Conservation (phyloP, 2,329 filamentous ascomycete genomes). For the Zymoseptoria ardabiliae region DNA sequence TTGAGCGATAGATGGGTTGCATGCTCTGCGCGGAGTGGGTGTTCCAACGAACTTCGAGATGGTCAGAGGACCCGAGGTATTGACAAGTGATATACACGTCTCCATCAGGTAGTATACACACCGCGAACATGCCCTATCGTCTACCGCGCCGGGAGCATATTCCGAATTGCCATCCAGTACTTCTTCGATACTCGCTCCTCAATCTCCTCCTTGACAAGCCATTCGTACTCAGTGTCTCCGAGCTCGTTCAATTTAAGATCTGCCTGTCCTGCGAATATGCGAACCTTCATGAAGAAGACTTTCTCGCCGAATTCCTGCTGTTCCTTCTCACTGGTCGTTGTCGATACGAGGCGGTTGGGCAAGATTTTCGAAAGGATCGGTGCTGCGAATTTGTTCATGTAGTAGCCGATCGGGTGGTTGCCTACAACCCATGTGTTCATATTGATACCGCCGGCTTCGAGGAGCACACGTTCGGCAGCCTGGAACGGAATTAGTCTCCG, state of each 20-base stretch:
- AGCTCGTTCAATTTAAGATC: conserved; percentile 65
- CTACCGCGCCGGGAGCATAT: conserved; percentile 75
- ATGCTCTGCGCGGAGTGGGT: not conserved
- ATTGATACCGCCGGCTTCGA: conserved; percentile 73
- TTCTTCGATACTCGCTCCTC: conserved; percentile 52
- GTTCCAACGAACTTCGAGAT: not conserved
- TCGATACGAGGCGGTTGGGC: conserved; percentile 20
- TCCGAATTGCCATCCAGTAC: conserved; percentile 69
- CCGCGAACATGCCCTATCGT: not conserved
- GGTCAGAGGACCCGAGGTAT: not conserved
- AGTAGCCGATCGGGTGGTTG: conserved; percentile 78
- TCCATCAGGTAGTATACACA: not conserved
- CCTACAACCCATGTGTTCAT: conserved; percentile 99
- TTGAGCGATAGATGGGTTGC: not conserved
- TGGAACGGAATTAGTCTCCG: conserved; percentile 33
- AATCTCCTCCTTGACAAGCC: conserved; percentile 87
- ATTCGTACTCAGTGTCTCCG: conserved; percentile 76
- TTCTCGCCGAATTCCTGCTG: conserved; percentile 59
- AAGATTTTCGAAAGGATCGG: conserved; percentile 24
- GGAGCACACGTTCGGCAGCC: conserved; percentile 74
- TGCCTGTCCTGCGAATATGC: conserved; percentile 95
- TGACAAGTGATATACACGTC: not conserved
- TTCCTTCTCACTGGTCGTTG: conserved; percentile 25
- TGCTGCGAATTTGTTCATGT: conserved; percentile 51
- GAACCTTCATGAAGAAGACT: conserved; percentile 90